Percentiles rank a stretch among this genome's conserved stretches.
phyloP scores from a whole-genome alignment of 78 protist species.

The Guillardia theta region DNA sequence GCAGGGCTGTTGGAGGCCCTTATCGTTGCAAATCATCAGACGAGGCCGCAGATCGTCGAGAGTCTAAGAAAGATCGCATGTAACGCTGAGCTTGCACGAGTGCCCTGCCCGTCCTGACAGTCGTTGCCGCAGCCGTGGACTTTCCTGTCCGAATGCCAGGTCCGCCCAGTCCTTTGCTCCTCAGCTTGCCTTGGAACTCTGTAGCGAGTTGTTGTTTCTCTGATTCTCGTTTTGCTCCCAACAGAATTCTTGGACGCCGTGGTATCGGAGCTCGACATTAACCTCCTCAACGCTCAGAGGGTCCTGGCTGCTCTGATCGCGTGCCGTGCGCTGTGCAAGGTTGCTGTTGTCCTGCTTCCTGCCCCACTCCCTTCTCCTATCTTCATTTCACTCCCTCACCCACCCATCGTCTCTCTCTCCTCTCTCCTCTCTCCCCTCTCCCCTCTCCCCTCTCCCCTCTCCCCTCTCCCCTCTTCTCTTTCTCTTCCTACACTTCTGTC shows the following conservation, averaged over 20 bases:
- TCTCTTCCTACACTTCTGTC: neutral
- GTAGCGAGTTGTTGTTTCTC: neutral
- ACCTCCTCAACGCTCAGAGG: neutral
- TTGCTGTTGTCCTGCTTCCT: too few relatives aligned
- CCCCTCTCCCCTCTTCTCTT: neutral
- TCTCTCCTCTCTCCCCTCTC: neutral
- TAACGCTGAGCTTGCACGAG: too few relatives aligned
- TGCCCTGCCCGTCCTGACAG: too few relatives aligned
- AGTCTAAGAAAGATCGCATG: neutral
- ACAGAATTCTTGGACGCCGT: neutral
- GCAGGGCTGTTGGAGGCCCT: neutral
- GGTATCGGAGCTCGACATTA: neutral
- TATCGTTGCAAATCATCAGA: neutral
- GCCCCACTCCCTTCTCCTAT: neutral
- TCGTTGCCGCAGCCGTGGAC: too few relatives aligned
- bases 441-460: neutral
- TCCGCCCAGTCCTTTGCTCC: neutral
- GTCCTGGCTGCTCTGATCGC: neutral
- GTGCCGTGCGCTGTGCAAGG: too few relatives aligned
- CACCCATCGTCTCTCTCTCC: neutral
- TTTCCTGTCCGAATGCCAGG: neutral
- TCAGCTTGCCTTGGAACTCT: neutral
- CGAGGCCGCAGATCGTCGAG: neutral
- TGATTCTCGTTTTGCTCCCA: neutral
- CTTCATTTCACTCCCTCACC: neutral